Conservation (phyloP, 2,329 filamentous ascomycete species). For the Lachnellula occidentalis region DNA sequence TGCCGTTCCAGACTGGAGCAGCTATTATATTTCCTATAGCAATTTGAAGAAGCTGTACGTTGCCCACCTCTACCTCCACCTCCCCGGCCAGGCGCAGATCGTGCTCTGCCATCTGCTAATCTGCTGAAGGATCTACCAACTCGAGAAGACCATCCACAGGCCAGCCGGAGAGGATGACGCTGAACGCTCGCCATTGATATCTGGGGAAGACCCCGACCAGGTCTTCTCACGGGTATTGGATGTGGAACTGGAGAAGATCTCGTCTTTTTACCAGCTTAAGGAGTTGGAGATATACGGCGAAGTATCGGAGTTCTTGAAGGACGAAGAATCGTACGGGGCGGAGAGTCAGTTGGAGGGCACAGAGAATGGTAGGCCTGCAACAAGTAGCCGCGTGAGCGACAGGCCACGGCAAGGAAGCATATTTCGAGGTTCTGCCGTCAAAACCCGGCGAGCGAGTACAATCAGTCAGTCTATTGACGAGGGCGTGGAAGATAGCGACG, state of each 20-base stretch:
- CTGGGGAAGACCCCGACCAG: constrained; percentile 65
- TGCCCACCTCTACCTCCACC: background rate
- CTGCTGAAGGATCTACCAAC: constrained; percentile 72
- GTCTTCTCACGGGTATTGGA: constrained; percentile 79
- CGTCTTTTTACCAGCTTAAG: constrained; percentile 83
- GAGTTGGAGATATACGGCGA: constrained; percentile 83
- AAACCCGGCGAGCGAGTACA: constrained; percentile 40
- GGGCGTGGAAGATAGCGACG: constrained; percentile 57
- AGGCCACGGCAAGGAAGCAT: constrained; percentile 43
- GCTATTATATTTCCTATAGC: constrained; percentile 95
- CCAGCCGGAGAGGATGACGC: constrained; percentile 56
- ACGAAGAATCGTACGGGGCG: constrained; percentile 60
- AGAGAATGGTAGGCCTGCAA: constrained; percentile 35
- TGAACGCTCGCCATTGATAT: constrained; percentile 80
- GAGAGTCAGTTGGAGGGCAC: constrained; percentile 31
- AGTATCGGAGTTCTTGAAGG: constrained; percentile 67
- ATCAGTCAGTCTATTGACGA: constrained; percentile 47
- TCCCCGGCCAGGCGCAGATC: too few relatives aligned
- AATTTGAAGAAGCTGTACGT: constrained; percentile 96
- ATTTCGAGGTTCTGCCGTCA: constrained; percentile 44
- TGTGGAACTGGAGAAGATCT: constrained; percentile 89
- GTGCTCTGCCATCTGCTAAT: constrained; percentile 7
- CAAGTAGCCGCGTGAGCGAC: constrained; percentile 37
- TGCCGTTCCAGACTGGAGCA: constrained; percentile 99
- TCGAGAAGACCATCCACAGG: constrained; percentile 79